phyloP scores from a whole-genome alignment of 352 stramenopile genomes.

The Thalassiosira sp. region DNA sequence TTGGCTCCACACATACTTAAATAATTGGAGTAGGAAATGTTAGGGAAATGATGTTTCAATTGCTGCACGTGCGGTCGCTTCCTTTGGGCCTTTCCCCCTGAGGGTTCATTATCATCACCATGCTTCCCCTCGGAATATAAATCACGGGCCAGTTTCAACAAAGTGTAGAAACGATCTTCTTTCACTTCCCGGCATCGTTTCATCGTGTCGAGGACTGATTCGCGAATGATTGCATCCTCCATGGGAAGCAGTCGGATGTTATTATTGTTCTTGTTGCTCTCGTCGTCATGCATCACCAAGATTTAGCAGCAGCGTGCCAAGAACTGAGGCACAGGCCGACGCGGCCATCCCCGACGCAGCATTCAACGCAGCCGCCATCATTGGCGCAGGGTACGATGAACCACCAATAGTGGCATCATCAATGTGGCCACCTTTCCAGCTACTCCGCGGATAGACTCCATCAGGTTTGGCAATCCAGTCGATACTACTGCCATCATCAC shows the following conservation, averaged over 20 bases:
- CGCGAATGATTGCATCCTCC: neutral
- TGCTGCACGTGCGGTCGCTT: neutral
- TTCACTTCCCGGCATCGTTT: conserved; percentile 57
- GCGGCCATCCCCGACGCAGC: conserved; percentile 34
- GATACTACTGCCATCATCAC: neutral
- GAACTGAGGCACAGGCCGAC: conserved; percentile 8
- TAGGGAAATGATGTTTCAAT: neutral
- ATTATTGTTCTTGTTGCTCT: neutral
- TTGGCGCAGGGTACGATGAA: conserved; percentile 16
- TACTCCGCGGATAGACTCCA: conserved; percentile 19
- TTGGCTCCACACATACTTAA: too few species aligned
- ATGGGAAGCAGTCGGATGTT: neutral
- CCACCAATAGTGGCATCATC: neutral
- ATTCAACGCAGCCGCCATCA: conserved; percentile 39
- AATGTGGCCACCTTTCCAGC: conserved; percentile 33
- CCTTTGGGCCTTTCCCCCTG: neutral
- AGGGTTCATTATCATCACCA: neutral
- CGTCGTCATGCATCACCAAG: too few species aligned
- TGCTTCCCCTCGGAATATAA: neutral
- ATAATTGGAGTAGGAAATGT: conserved; percentile 61
- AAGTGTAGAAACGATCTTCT: conserved; percentile 53
- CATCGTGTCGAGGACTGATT: conserved; percentile 7
- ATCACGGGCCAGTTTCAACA: conserved; percentile 43
- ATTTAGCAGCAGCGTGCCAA: too few species aligned
- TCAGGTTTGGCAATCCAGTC: conserved; percentile 10